Evolutionary conservation across 169 alveolate genomes (phyloP), one percentile per base, ranked within the genome.

Genomic region (Plasmodium cynomolgi): DNA sequence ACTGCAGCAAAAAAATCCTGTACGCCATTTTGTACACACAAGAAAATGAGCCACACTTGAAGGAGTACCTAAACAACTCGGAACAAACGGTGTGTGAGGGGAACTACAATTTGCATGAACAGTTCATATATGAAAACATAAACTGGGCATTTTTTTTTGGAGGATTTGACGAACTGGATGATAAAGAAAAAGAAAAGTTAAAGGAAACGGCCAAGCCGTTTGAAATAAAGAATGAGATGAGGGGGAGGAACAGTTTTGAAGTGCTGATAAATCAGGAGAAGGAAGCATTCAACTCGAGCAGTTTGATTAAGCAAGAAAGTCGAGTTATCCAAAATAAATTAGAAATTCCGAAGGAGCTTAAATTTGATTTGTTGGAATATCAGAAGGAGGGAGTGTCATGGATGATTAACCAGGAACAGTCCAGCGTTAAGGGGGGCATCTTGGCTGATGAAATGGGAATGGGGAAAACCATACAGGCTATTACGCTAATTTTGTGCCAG

Each of bases 361-460:
- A 83, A 39, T 92, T 54, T 72, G 95, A 93, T 34, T 62, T 93
- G 58, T 47, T 93, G n/a, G 62, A 84, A 50, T 94, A 84, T 47
- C 95, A 92, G 56, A 93, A 93, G 86, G 98, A 96, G 84, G 98
- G 98, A 17, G 95, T 96, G 17, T 95, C 97, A 5, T 96, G 98
- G 98, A 95, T 96, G 97, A 94, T 93, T 41, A 86, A 95, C 26
- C 98, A 96, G 75, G 98, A 96, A 73, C 92, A 73, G 77, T 96
- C 96, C n/a, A 84, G 79, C 4, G 84, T 95, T 17, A 96, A 93
- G 84, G 98, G 98, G 54, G 96, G 96, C 1, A 95, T 97, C 33
- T 84, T 97, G 20, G 98, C 98, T 2, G 98, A 97, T 95, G 98
- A 97, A 83, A 97, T 97, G 98, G 98, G 98, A 2, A 95, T 97